Conservation (phyloP, 2,329 filamentous ascomycete genomes). For the Cercospora sesami region DNA sequence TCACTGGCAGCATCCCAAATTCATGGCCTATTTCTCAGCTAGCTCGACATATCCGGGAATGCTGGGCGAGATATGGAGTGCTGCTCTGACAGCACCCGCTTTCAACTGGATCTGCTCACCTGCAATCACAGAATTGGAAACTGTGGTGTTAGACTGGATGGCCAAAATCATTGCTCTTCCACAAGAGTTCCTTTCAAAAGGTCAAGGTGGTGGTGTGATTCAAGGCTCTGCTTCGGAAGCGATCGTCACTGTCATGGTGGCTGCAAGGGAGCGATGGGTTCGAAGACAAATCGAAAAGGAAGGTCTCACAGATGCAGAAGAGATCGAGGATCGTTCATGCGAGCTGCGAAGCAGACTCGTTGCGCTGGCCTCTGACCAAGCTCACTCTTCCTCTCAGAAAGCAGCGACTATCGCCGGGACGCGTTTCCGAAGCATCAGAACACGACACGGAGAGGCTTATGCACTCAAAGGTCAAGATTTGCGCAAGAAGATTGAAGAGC, state of each 20-base stretch:
- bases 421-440: slow-evolving; percentile 70
- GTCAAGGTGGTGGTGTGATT: slow-evolving; percentile 85
- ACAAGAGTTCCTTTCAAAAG: slow-evolving; percentile 69
- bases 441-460: slow-evolving; percentile 63
- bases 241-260: slow-evolving; percentile 81
- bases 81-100: slow-evolving; percentile 82
- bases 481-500: slow-evolving; percentile 61
- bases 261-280: slow-evolving; percentile 78
- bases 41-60: slow-evolving; percentile 79
- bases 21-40: slow-evolving; percentile 94
- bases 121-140: slow-evolving; percentile 89
- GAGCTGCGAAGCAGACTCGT: slow-evolving; percentile 70
- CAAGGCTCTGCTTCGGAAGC: slow-evolving; percentile 89
- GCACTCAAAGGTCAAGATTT: slow-evolving; percentile 68
- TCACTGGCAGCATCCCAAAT: slow-evolving; percentile 92
- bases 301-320: slow-evolving; percentile 48
- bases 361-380: slow-evolving; percentile 73
- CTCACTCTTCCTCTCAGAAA: slow-evolving; percentile 84
- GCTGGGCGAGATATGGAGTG: slow-evolving; percentile 87
- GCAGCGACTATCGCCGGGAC: slow-evolving; percentile 83
- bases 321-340: slow-evolving; percentile 69
- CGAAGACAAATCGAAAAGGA: slow-evolving; percentile 57
- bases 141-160: slow-evolving; percentile 88
- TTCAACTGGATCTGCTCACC: slow-evolving; percentile 98
- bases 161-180: slow-evolving; percentile 74